phyloP scores from a whole-genome alignment of 1,139 yeast genomes.

The Suhomyces coccinellae region DNA sequence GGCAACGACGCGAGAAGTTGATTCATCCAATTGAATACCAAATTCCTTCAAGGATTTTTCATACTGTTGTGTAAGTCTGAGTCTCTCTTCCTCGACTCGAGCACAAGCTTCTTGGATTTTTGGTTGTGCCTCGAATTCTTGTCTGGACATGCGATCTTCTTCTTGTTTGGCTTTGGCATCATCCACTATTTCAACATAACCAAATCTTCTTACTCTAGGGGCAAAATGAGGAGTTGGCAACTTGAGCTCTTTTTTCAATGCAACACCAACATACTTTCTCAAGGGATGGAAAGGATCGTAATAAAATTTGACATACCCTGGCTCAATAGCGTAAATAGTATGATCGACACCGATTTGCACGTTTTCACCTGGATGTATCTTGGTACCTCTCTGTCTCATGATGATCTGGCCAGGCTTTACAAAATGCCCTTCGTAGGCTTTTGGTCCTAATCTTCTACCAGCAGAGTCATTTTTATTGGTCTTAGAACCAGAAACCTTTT shows the following conservation, averaged over 20 bases:
- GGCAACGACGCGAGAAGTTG: conserved; percentile 41
- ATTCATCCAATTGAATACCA: conserved; percentile 19
- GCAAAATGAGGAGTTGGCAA: conserved; percentile 89
- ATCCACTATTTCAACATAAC: conserved; percentile 58
- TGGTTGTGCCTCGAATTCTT: conserved; percentile 61
- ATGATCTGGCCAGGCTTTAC: conserved; percentile 83
- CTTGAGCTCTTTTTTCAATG: conserved; percentile 59
- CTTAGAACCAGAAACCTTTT: conserved; percentile 90
- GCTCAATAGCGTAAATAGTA: conserved; percentile 86
- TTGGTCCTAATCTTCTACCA: conserved; percentile 92
- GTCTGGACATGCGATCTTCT: conserved; percentile 56
- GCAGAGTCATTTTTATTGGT: conserved; percentile 93
- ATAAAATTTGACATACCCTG: conserved; percentile 90
- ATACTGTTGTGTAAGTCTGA: conserved; percentile 8
- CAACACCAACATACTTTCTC: conserved; percentile 87
- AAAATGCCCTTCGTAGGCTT: conserved; percentile 70
- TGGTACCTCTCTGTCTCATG: conserved; percentile 96
- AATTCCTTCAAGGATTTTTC: conserved; percentile 4
- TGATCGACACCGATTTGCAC: conserved; percentile 91
- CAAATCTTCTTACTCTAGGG: conserved; percentile 85
- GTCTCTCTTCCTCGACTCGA: conserved; percentile 33
- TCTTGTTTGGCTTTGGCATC: conserved; percentile 55
- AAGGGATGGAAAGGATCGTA: conserved; percentile 96
- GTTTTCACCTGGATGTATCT: conserved; percentile 92
- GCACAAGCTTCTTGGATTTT: conserved; percentile 39